Percentiles rank a stretch among this genome's conserved stretches.
These are phyloP conservation scores for Elaeis oleifera DNA, from an alignment of 202 grass and related monocot species.

Conservation along the genomic window DNA sequence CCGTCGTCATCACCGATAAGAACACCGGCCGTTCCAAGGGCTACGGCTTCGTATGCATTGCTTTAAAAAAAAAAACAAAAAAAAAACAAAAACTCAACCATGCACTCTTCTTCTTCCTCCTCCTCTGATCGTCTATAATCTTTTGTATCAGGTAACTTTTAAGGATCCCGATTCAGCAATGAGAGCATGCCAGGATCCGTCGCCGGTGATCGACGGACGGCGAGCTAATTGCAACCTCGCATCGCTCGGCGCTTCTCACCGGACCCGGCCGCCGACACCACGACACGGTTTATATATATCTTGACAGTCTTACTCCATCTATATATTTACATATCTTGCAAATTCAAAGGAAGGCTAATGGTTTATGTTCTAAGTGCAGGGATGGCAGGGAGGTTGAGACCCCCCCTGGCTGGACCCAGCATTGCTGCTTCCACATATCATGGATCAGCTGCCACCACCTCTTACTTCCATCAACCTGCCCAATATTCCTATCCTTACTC, in stretches of 20 bases:
- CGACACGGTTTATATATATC: slow-evolving; percentile 5
- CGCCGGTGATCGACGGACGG: slow-evolving; percentile 42
- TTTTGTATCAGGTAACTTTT: slow-evolving; percentile 39
- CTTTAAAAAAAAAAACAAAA: too few relatives aligned
- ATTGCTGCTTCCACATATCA: slow-evolving; percentile 23
- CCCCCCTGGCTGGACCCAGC: background rate
- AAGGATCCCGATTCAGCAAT: slow-evolving; percentile 31
- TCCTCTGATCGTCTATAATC: too few relatives aligned
- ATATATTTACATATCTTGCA: background rate
- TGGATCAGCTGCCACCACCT: slow-evolving; percentile 15
- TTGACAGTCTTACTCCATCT: background rate
- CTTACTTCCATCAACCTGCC: slow-evolving; percentile 26
- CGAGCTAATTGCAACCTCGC: slow-evolving; percentile 42
- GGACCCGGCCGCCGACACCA: background rate
- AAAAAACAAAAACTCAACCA: too few relatives aligned
- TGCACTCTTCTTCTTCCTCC: too few relatives aligned
- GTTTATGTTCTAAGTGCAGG: slow-evolving; percentile 1
- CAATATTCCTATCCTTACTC: slow-evolving; percentile 29
- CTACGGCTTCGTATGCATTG: slow-evolving; percentile 47
- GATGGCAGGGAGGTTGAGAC: slow-evolving; percentile 15
- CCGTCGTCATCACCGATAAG: slow-evolving; percentile 56
- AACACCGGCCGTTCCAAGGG: slow-evolving; percentile 57
- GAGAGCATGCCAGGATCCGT: slow-evolving; percentile 36
- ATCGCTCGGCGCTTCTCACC: slow-evolving; percentile 23
- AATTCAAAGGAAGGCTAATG: background rate